Evolutionary conservation across 2,329 filamentous ascomycete species (phyloP).

Genomic region (Ascochyta pisi): DNA sequence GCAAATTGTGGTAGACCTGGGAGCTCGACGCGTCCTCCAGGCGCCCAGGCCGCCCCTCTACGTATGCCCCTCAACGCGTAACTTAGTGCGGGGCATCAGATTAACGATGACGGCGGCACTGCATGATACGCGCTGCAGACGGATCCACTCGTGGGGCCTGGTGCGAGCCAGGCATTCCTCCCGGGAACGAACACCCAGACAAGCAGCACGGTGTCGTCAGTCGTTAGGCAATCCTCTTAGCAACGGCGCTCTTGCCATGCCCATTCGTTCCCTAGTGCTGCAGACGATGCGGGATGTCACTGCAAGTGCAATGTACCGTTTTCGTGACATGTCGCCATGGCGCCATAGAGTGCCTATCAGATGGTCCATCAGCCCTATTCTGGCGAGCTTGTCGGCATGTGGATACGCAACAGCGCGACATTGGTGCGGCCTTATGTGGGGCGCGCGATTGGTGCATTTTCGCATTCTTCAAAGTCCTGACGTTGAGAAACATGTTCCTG

Average conservation of each 20-base stretch:
- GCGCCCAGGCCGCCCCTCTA: conserved; percentile 24
- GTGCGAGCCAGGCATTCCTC: conserved; percentile 5
- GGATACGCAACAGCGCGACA: conserved; percentile 20
- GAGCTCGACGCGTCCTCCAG: conserved; percentile 29
- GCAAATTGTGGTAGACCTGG: conserved; percentile 12
- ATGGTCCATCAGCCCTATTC: conserved; percentile 15
- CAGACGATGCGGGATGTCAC: conserved; percentile 26
- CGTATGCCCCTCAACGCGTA: conserved; percentile 36
- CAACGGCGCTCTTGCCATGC: conserved; percentile 10
- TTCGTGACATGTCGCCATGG: conserved; percentile 24
- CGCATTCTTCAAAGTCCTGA: conserved; percentile 29
- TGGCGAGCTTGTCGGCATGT: conserved; percentile 23
- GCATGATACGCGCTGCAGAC: conserved; percentile 8
- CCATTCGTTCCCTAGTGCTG: conserved; percentile 6
- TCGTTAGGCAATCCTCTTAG: conserved; percentile 26
- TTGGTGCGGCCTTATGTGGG: conserved; percentile 20
- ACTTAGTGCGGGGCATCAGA: conserved; percentile 32
- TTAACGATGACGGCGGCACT: conserved; percentile 32
- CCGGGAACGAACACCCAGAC: conserved; percentile 9
- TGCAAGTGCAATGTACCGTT: conserved; percentile 23
- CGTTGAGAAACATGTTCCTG: conserved; percentile 32
- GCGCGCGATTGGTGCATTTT: conserved; percentile 26
- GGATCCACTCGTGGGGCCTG: conserved; percentile 9
- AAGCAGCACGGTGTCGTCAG: conserved; percentile 26
- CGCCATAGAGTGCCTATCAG: conserved; percentile 20